These are phyloP conservation scores for Russula sp. DNA, from an alignment of 768 basidiomycete species.

Conservation along the genomic window DNA sequence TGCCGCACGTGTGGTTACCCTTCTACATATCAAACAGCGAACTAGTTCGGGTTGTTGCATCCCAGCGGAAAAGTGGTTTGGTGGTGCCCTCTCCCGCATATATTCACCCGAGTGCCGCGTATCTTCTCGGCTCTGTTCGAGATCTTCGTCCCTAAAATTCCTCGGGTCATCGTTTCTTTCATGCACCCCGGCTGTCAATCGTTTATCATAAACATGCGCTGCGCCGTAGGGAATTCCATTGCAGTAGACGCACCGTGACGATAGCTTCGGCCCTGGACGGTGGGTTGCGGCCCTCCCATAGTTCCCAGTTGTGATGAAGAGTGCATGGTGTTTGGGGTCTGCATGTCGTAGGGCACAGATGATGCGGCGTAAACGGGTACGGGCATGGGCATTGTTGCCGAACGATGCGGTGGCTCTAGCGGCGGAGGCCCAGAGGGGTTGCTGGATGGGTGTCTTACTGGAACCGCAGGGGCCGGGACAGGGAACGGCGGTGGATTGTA, in stretches of 20 bases:
- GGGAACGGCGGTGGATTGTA: background rate
- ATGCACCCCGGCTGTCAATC: background rate
- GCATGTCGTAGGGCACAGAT: background rate
- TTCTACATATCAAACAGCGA: too few relatives aligned
- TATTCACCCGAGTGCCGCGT: too few relatives aligned
- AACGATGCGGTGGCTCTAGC: background rate
- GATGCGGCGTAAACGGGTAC: background rate
- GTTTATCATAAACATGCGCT: background rate
- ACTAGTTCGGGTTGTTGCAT: too few relatives aligned
- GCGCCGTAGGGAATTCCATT: background rate
- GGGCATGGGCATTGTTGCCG: background rate
- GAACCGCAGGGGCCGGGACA: background rate
- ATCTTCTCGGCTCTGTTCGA: background rate
- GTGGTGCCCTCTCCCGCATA: background rate
- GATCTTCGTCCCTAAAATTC: background rate
- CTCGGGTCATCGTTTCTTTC: background rate
- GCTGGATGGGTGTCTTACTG: background rate
- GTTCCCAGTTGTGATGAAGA: background rate
- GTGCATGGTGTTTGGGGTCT: background rate
- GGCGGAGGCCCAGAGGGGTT: background rate
- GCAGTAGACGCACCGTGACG: background rate
- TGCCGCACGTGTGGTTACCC: too few relatives aligned
- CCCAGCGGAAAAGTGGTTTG: background rate
- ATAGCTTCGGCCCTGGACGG: background rate
- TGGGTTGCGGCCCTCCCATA: too few relatives aligned